These are phyloP conservation scores for Aschersonia sp. DNA, from an alignment of 2,329 filamentous ascomycete species.

Conservation along the genomic window DNA sequence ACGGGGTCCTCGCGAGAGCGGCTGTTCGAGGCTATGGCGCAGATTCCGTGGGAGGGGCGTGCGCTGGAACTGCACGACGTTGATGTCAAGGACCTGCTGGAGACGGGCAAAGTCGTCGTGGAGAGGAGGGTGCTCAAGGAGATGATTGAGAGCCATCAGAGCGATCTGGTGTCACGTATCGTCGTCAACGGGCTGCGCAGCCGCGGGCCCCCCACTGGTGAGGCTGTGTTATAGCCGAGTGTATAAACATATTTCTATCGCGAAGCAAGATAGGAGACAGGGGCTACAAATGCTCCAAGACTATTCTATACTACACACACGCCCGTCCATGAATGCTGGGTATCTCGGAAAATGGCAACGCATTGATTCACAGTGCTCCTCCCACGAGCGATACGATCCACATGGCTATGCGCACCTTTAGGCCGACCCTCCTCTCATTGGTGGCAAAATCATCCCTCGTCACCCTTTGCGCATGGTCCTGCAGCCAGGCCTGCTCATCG, in stretches of 20 bases:
- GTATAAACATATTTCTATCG: no score
- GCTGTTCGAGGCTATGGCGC: constrained; percentile 52
- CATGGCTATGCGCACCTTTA: constrained; percentile 81
- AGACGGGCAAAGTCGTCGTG: constrained; percentile 71
- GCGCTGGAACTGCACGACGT: constrained; percentile 62
- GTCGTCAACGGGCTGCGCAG: constrained; percentile 24
- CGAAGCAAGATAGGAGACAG: no score
- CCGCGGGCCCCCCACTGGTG: constrained; percentile 18
- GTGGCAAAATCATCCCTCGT: constrained; percentile 66
- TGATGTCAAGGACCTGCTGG: constrained; percentile 88
- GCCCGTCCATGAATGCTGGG: background rate
- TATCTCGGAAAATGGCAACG: background rate
- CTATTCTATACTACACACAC: background rate
- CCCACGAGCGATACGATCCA: constrained; percentile 81
- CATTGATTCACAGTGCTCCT: constrained; percentile 57
- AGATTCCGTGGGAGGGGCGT: constrained; percentile 50
- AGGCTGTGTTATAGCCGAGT: background rate
- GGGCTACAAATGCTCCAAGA: background rate
- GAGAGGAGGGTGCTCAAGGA: constrained; percentile 67
- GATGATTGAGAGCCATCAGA: constrained; percentile 60
- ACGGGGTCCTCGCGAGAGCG: constrained; percentile 45
- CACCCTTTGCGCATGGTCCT: constrained; percentile 55
- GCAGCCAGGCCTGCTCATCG: constrained; percentile 67
- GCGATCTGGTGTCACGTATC: constrained; percentile 41
- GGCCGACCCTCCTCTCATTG: constrained; percentile 68